phyloP scores from a whole-genome alignment of 2,329 filamentous ascomycete genomes.

The Westerdykella sp. region DNA sequence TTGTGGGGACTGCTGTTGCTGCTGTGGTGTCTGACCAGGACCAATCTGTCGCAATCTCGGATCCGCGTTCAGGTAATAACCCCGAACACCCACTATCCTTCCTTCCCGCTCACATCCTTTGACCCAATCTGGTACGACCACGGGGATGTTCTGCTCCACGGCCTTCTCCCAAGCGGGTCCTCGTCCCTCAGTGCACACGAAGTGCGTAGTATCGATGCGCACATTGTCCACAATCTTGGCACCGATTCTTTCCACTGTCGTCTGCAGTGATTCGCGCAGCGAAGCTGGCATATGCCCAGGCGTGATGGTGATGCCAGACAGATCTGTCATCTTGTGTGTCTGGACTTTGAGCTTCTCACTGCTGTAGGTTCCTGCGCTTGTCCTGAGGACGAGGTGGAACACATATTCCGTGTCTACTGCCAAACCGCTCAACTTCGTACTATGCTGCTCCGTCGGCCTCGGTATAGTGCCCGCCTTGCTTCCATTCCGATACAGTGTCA shows the following conservation, averaged over 20 bases:
- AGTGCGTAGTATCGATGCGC: slow-evolving; percentile 96
- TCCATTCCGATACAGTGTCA: slow-evolving; percentile 90
- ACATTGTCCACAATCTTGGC: slow-evolving; percentile 86
- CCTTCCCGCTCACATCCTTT: slow-evolving; percentile 93
- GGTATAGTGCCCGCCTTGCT: slow-evolving; percentile 96
- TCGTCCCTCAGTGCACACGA: slow-evolving; percentile 89
- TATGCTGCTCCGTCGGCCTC: slow-evolving; percentile 75
- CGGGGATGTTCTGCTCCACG: slow-evolving; percentile 94
- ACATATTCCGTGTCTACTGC: slow-evolving; percentile 95
- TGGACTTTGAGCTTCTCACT: slow-evolving; percentile 79
- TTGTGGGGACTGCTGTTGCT: slow-evolving; percentile 10
- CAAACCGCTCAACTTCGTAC: slow-evolving; percentile 93
- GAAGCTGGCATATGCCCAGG: slow-evolving; percentile 74
- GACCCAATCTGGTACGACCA: slow-evolving; percentile 94
- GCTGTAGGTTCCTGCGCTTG: slow-evolving; percentile 77
- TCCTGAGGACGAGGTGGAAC: slow-evolving; percentile 88
- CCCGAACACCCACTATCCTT: slow-evolving; percentile 85
- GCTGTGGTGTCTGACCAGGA: slow-evolving; percentile 23
- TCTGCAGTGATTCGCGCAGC: slow-evolving; percentile 64
- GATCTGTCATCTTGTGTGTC: slow-evolving; percentile 98
- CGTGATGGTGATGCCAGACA: slow-evolving; percentile 91
- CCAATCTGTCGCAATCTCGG: slow-evolving; percentile 54
- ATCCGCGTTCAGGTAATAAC: slow-evolving; percentile 91
- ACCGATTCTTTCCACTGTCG: slow-evolving; percentile 79
- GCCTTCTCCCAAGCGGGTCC: slow-evolving; percentile 93